A percentile compares a stretch with the other conserved stretches of the same genome.
Evolutionary conservation across 176 grass and related monocot species (phyloP).

Genomic region (Areca catechu): DNA sequence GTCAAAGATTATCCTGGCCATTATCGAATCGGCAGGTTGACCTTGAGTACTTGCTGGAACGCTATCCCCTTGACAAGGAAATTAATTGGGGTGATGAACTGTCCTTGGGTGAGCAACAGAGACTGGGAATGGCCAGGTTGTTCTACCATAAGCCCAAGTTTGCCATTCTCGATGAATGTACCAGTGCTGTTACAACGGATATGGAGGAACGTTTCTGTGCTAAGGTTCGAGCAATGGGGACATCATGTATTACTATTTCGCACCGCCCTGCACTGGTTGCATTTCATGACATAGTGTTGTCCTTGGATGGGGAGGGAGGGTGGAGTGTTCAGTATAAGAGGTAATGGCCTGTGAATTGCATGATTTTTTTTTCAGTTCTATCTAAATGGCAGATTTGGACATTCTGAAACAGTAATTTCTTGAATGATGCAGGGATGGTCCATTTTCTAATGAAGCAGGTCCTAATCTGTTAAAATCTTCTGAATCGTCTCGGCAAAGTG

Average conservation of each 20-base stretch:
- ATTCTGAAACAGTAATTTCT: slow-evolving; percentile 8
- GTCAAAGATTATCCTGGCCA: background rate
- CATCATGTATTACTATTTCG: slow-evolving; percentile 98
- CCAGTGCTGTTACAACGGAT: slow-evolving; percentile 92
- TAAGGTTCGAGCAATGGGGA: slow-evolving; percentile 93
- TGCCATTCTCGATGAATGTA: slow-evolving; percentile 98
- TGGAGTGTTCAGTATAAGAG: slow-evolving; percentile 89
- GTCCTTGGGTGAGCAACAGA: slow-evolving; percentile 98
- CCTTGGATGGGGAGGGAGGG: slow-evolving; percentile 91
- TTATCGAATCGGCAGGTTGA: slow-evolving; percentile 67
- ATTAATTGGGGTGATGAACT: slow-evolving; percentile 97
- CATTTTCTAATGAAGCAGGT: slow-evolving; percentile 43
- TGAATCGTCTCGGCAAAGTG: slow-evolving; percentile 69
- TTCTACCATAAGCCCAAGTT: slow-evolving; percentile 99
- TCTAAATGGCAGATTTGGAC: slow-evolving; percentile 12
- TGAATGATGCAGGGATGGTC: slow-evolving; percentile 51
- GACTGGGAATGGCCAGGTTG: slow-evolving; percentile 94
- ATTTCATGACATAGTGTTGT: slow-evolving; percentile 98
- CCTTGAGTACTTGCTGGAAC: slow-evolving; percentile 88
- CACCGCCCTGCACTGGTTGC: slow-evolving; percentile 95
- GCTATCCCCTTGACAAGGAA: slow-evolving; percentile 91
- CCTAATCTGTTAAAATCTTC: slow-evolving; percentile 34
- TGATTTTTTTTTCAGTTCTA: slow-evolving; percentile 12
- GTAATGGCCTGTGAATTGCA: slow-evolving; percentile 25
- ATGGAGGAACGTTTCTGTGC: slow-evolving; percentile 98